Percentiles rank a stretch among this genome's conserved stretches.
phyloP scores from a whole-genome alignment of 2,329 filamentous ascomycete species.

The Dryadomyces quercivorus region DNA sequence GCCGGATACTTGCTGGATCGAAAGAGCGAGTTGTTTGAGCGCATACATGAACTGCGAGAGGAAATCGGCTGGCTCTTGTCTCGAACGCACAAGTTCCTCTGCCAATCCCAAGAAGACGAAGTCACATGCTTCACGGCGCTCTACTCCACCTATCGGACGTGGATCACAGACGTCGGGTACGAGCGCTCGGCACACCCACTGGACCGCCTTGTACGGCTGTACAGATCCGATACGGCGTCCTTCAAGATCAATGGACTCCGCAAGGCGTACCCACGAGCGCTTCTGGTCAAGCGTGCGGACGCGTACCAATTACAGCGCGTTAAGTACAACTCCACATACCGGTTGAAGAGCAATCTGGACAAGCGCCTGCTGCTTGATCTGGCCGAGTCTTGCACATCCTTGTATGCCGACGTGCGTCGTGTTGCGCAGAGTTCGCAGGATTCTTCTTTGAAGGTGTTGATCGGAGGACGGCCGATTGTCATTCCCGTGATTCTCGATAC shows the following conservation, averaged over 20 bases:
- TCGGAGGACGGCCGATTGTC: constrained; percentile 77
- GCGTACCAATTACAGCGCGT: constrained; percentile 91
- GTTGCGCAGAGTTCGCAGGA: constrained; percentile 88
- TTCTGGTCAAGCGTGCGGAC: constrained; percentile 87
- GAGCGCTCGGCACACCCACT: constrained; percentile 89
- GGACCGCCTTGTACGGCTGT: constrained; percentile 73
- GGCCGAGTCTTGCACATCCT: constrained; percentile 76
- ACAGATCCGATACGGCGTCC: constrained; percentile 75
- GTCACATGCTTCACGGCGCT: constrained; percentile 89
- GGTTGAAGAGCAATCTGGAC: constrained; percentile 83
- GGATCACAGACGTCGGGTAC: constrained; percentile 96
- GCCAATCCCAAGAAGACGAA: constrained; percentile 80
- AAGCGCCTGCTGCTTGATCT: constrained; percentile 75
- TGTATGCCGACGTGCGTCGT: constrained; percentile 91
- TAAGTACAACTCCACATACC: constrained; percentile 80
- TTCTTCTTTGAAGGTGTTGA: constrained; percentile 81
- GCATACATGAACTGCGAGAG: constrained; percentile 71
- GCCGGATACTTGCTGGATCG: constrained; percentile 70
- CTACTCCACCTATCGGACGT: constrained; percentile 85
- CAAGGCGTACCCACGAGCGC: constrained; percentile 82
- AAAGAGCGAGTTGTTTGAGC: constrained; percentile 51
- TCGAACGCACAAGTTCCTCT: constrained; percentile 72
- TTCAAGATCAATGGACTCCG: constrained; percentile 91
- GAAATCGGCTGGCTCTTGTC: constrained; percentile 71
- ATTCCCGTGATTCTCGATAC: constrained; percentile 77